These are phyloP conservation scores for Astraeus odoratus DNA, from an alignment of 768 basidiomycete species.

Conservation along the genomic window DNA sequence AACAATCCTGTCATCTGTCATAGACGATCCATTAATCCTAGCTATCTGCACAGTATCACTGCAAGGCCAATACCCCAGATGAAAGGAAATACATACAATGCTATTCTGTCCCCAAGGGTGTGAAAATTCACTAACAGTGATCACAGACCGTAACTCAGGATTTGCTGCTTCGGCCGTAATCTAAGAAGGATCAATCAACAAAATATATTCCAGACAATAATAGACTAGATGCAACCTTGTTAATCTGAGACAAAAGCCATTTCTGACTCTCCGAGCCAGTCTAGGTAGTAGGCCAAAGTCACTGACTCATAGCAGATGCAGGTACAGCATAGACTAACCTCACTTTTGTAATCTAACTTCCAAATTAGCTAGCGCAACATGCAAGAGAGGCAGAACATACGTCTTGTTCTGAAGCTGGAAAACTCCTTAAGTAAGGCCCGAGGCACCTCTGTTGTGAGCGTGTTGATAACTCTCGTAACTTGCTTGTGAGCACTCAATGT, in stretches of 20 bases:
- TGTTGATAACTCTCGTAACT: conserved; percentile 56
- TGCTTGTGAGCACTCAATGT: conserved; percentile 54
- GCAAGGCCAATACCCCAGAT: conserved; percentile 5
- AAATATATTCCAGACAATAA: too few species aligned
- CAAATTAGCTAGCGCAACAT: conserved; percentile 16
- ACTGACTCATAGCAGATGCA: too few species aligned
- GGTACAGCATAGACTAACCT: too few species aligned
- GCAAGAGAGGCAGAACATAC: conserved; percentile 35
- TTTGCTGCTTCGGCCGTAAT: conserved; percentile 59
- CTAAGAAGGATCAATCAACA: too few species aligned
- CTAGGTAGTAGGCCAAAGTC: too few species aligned
- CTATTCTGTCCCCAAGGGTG: conserved; percentile 86
- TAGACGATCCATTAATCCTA: conserved; percentile 66
- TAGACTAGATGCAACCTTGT: too few species aligned
- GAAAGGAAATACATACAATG: conserved; percentile 41
- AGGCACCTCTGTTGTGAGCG: conserved; percentile 60
- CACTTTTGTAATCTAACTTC: conserved; percentile 61
- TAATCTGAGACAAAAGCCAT: conserved; percentile 67
- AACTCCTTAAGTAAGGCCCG: conserved; percentile 58
- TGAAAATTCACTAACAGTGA: conserved; percentile 64
- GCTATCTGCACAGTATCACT: conserved; percentile 45
- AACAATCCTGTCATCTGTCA: conserved; percentile 52
- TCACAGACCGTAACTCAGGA: conserved; percentile 43
- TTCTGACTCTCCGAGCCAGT: conserved; percentile 69
- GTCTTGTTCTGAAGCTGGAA: conserved; percentile 65